Evolutionary conservation across 495 filamentous ascomycete genomes (phyloP).

Genomic region (Xylaria cubensis): DNA sequence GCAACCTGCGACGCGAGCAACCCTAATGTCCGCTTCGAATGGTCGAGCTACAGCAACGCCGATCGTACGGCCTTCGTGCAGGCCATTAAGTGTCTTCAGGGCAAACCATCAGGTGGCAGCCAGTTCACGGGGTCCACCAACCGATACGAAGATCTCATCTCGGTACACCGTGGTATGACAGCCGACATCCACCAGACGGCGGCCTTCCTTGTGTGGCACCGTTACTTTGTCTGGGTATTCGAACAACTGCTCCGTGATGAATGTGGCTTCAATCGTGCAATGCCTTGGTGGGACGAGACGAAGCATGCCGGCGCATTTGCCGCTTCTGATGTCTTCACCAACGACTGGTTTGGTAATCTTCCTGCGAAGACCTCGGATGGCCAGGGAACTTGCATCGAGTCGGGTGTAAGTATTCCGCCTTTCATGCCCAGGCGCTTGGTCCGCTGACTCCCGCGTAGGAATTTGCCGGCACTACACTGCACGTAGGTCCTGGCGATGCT

Average conservation of each 20-base stretch:
- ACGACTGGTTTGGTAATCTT: constrained; percentile 39
- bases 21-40: constrained; percentile 41
- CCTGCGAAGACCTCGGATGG: constrained; percentile 39
- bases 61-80: constrained; percentile 42
- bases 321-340: constrained; percentile 43
- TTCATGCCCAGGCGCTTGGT: background rate
- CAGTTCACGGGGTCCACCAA: constrained; percentile 37
- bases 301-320: constrained; percentile 44
- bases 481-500: constrained; percentile 43
- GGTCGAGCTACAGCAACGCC: constrained; percentile 37
- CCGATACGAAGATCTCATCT: constrained; percentile 50
- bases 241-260: constrained; percentile 49
- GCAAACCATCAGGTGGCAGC: constrained; percentile 38
- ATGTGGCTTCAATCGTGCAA: constrained; percentile 45
- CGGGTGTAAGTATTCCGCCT: constrained; percentile 34
- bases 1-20: constrained; percentile 37
- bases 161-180: constrained; percentile 49
- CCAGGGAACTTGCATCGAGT: constrained; percentile 41
- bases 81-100: constrained; percentile 46
- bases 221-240: constrained; percentile 46
- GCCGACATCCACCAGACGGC: constrained; percentile 46
- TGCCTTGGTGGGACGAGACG: constrained; percentile 55
- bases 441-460: constrained; percentile 35
- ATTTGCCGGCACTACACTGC: constrained; percentile 42
- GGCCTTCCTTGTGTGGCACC: constrained; percentile 50